Percentiles rank a stretch among this genome's conserved stretches.
These are phyloP conservation scores for Cenococcum geophilum DNA, from an alignment of 495 filamentous ascomycete genomes.

Conservation along the genomic window DNA sequence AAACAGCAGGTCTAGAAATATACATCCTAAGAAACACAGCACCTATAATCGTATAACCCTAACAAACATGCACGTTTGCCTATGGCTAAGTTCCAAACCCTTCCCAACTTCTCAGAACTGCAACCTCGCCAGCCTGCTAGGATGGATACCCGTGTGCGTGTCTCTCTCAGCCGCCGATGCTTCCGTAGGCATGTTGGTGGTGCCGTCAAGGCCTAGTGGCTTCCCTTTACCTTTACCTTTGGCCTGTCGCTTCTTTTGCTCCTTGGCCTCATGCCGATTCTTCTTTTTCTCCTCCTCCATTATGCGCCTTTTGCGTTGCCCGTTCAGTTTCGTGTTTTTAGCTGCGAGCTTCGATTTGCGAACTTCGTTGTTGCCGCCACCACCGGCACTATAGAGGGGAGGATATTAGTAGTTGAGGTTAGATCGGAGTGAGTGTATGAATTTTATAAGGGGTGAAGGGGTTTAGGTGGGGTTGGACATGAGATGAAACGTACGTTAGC, in stretches of 20 bases:
- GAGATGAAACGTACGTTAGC: constrained; percentile 46
- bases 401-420: not conserved
- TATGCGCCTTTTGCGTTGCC: constrained; percentile 32
- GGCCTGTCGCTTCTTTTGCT: constrained; percentile 3
- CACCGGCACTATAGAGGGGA: constrained; percentile 52
- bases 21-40: no score
- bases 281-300: constrained; percentile 29
- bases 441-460: not conserved
- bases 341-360: constrained; percentile 68
- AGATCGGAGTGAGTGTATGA: not conserved
- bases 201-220: not conserved
- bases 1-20: no score
- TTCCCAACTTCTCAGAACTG: constrained; percentile 4
- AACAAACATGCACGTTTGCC: not conserved
- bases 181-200: constrained; percentile 2
- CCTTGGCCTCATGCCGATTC: constrained; percentile 25
- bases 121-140: constrained; percentile 33
- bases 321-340: constrained; percentile 77
- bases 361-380: constrained; percentile 67
- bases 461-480: not conserved
- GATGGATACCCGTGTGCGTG: constrained; percentile 33
- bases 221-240: not conserved
- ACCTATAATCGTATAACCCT: no score
- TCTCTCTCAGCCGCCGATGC: constrained; percentile 5
- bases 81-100: not conserved